Base-by-base conservation (phyloP, 108 stramenopile species). In the Skeletonema grethae region DNA sequence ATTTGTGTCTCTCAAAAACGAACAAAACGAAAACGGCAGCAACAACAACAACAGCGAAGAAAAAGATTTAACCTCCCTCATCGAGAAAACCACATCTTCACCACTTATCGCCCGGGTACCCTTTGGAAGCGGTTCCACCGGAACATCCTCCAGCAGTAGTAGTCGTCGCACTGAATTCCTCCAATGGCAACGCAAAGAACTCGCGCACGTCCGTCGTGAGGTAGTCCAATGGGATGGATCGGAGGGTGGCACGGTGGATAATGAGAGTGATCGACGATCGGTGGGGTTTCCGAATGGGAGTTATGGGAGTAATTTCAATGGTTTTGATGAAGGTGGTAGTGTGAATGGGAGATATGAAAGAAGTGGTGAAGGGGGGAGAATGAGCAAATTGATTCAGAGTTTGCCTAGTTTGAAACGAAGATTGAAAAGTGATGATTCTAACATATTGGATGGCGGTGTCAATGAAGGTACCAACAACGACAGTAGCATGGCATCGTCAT, bases 111-210 rank as follows among this genome's bases (percentile, higher is more conserved):
- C 41, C n/a, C 15, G 15, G 2, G 41, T 43, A 15, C 41, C 41
- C n/a, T 43, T 43, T 4, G 41, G 41, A 34, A 34, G 34, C 6
- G 34, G 34, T 7, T 7, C 34, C 0, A n/a, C 15, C 4, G 15
- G 15, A 3, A n/a, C 3, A 15, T 0, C 0, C 0, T 43, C 41
- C 41, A 43, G 0, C 15, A 43, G 38, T 39, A 43, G 57, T 28
- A 28, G 25, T 28, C 25, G 25, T 28, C n/a, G 57, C 18, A 58
- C 57, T 3, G 29, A 31, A 31, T 28, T 58, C 18, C 12, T 58
- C n/a, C 29, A 58, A 31, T 58, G 57, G 57, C 57, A 58, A 31
- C 57, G 57, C 3, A 13, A 31, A 31, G 32, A 58, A 32, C n/a
- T 58, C 0, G 32, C 29, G 0, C 29, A 31, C 12, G 57, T 58